These are phyloP conservation scores for Hanseniaspora mollemarum DNA, from an alignment of 805 yeast genomes.

Conservation along the genomic window DNA sequence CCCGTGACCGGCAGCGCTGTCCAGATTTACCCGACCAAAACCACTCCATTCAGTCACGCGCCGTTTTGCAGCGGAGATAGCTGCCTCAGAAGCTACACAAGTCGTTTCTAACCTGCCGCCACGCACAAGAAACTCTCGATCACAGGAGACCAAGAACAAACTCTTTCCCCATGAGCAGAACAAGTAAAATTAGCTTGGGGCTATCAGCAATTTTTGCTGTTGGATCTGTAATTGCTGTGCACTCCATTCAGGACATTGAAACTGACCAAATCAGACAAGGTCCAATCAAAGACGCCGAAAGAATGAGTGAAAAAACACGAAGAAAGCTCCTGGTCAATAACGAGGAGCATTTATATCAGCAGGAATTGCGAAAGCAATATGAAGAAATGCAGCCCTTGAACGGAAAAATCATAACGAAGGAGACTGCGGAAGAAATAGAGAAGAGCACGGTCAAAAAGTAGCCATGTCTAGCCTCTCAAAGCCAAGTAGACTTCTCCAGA, in stretches of 20 bases:
- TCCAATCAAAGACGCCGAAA: slow-evolving; percentile 69
- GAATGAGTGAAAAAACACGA: slow-evolving; percentile 43
- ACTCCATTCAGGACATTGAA: slow-evolving; percentile 56
- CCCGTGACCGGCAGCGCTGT: no score
- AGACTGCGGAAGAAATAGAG: not conserved
- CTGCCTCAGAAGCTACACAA: no score
- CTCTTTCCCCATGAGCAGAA: slow-evolving; percentile 72
- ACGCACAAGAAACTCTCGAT: no score
- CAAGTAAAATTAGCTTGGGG: slow-evolving; percentile 65
- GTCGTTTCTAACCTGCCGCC: no score
- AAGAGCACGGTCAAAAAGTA: no score
- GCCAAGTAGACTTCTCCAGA: no score
- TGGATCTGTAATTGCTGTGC: slow-evolving; percentile 56
- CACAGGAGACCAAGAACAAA: no score
- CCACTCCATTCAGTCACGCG: no score
- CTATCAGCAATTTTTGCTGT: slow-evolving; percentile 44
- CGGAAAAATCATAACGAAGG: slow-evolving; percentile 36
- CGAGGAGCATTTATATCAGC: slow-evolving; percentile 56
- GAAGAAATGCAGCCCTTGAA: slow-evolving; percentile 53
- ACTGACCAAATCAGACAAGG: slow-evolving; percentile 66
- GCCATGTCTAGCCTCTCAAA: no score
- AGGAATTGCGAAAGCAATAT: slow-evolving; percentile 45
- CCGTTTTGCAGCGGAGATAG: no score
- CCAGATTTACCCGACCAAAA: no score
- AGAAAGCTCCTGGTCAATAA: slow-evolving; percentile 42